These are phyloP conservation scores for Scenedesmus sp. DNA, from an alignment of 163 green algal genomes.

Conservation along the genomic window DNA sequence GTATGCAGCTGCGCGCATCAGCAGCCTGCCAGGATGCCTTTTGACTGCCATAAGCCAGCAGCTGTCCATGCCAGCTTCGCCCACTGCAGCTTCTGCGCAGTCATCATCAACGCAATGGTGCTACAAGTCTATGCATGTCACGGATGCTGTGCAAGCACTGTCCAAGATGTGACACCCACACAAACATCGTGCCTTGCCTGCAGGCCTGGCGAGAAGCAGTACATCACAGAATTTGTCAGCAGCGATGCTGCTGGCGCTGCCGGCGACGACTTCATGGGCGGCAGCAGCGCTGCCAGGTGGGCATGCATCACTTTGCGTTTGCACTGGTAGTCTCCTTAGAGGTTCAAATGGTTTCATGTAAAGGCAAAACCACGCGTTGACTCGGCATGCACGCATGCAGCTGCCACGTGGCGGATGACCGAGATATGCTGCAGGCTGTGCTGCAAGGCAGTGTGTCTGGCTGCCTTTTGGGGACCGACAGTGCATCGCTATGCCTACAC, in stretches of 20 bases:
- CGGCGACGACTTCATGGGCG: not conserved
- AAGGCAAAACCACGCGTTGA: no score
- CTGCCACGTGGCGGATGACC: no score
- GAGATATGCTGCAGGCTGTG: no score
- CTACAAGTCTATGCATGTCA: not conserved
- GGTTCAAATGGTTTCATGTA: no score
- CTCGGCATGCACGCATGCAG: no score
- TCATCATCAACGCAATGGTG: not conserved
- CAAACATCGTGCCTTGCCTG: not conserved
- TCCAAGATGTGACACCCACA: no score
- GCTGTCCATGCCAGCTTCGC: not conserved
- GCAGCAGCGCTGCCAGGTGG: slow-evolving; percentile 23
- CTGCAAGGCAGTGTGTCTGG: no score
- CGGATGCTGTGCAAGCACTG: no score
- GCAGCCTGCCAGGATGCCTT: not conserved
- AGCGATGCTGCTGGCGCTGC: not conserved
- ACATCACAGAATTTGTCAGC: slow-evolving; percentile 49
- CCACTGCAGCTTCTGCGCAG: not conserved
- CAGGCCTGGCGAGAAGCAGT: slow-evolving; percentile 24
- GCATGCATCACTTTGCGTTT: not conserved
- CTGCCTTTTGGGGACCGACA: no score
- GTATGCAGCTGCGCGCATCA: not conserved
- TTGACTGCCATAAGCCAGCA: no score
- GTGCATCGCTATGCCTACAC: no score
- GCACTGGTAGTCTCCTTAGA: no score